Evolutionary conservation across 2,329 filamentous ascomycete species (phyloP).

Genomic region (Fusarium oxysporum): DNA sequence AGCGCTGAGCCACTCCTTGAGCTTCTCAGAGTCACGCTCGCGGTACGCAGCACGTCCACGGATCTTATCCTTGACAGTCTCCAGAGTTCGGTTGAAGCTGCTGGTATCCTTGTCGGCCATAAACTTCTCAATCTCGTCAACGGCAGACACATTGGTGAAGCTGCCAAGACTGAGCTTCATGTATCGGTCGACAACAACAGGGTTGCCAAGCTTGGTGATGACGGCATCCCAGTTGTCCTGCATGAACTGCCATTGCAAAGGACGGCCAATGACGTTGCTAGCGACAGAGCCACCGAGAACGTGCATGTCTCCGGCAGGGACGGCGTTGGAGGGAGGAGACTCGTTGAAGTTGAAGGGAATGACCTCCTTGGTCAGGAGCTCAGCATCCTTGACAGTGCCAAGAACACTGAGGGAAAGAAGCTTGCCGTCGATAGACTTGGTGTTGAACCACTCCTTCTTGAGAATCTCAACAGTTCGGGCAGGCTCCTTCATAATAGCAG

Average conservation of each 20-base stretch:
- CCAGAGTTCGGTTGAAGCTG: conserved; percentile 86
- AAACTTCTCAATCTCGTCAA: conserved; percentile 84
- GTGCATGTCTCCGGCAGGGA: conserved; percentile 89
- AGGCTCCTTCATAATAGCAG: conserved; percentile 77
- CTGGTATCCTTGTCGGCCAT: conserved; percentile 88
- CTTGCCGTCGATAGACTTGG: conserved; percentile 89
- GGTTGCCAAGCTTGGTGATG: conserved; percentile 79
- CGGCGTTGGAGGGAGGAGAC: conserved; percentile 68
- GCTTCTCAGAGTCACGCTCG: conserved; percentile 75
- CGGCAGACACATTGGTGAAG: conserved; percentile 76
- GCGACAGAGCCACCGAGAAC: conserved; percentile 79
- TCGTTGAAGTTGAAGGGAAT: conserved; percentile 83
- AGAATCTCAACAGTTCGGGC: conserved; percentile 77
- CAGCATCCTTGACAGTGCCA: conserved; percentile 75
- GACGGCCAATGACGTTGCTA: conserved; percentile 78
- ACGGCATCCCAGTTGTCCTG: conserved; percentile 85
- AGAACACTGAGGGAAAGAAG: conserved; percentile 84
- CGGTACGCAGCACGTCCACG: conserved; percentile 85
- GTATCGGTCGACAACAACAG: conserved; percentile 90
- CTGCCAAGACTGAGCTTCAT: conserved; percentile 81
- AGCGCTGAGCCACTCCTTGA: conserved; percentile 82
- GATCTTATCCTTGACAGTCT: conserved; percentile 88
- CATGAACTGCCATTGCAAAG: conserved; percentile 85
- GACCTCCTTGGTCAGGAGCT: conserved; percentile 74
- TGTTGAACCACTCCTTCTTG: conserved; percentile 85